phyloP scores from a whole-genome alignment of 495 filamentous ascomycete species.

The Xylaria scruposa region DNA sequence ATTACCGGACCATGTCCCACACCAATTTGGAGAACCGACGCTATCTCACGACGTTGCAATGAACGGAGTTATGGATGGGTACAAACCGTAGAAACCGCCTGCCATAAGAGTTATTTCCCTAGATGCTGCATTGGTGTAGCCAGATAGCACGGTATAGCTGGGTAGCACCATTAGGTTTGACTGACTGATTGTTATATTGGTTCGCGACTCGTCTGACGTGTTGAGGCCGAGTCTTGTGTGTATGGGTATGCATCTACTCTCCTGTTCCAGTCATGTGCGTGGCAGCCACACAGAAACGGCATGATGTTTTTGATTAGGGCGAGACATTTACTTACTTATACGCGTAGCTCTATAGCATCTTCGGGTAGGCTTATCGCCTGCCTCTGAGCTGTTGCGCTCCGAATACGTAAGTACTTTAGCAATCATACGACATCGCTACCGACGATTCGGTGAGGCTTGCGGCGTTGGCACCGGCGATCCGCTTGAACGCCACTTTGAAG shows the following conservation, averaged over 20 bases:
- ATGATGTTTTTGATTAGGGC: slow-evolving; percentile 2
- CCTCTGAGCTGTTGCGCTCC: background rate
- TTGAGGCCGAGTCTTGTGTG: background rate
- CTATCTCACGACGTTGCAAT: background rate
- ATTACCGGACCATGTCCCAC: background rate
- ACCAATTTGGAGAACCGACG: background rate
- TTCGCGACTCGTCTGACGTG: background rate
- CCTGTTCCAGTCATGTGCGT: background rate
- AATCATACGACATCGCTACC: background rate
- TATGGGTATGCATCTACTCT: background rate
- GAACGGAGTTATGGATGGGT: background rate
- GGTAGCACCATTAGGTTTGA: slow-evolving; percentile 3
- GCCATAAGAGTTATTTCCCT: background rate
- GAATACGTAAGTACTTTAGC: background rate
- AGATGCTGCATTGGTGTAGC: background rate
- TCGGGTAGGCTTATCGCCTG: background rate
- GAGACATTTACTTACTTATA: background rate
- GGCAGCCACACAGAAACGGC: background rate
- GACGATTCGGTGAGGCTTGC: background rate
- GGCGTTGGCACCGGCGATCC: background rate
- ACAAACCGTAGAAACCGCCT: background rate
- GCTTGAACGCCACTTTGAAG: background rate
- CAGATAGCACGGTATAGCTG: background rate
- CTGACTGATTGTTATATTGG: background rate
- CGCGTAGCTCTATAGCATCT: background rate